Percentiles rank a stretch among this genome's conserved stretches.
phyloP scores from a whole-genome alignment of 2,329 filamentous ascomycete species.

The Calonectria pseudoreteaudii region DNA sequence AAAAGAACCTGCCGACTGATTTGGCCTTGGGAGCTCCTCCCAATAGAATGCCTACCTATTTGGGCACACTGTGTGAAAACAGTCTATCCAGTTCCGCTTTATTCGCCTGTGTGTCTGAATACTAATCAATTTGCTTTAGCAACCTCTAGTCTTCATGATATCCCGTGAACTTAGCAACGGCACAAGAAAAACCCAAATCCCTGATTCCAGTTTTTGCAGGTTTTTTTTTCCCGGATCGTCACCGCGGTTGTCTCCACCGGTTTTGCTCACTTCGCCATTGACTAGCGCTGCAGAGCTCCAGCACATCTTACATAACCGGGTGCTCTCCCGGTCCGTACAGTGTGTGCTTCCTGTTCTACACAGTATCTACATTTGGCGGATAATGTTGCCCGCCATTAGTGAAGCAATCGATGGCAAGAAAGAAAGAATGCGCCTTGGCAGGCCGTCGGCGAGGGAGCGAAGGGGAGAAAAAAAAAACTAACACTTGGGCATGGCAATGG shows the following conservation, averaged over 20 bases:
- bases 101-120: not conserved
- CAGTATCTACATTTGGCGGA: not conserved
- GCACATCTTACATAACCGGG: conserved; percentile 20
- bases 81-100: not conserved
- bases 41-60: not conserved
- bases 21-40: not conserved
- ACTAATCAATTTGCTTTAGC: not conserved
- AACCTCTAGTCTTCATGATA: not conserved
- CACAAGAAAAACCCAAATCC: not conserved
- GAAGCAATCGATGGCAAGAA: not conserved
- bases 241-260: conserved; percentile 4
- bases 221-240: not conserved
- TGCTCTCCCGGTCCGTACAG: conserved; percentile 16
- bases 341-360: not conserved
- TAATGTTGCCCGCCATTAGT: conserved; percentile 6
- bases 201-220: not conserved
- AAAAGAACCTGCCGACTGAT: conserved; percentile 1
- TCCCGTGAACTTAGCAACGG: not conserved
- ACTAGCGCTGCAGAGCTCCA: conserved; percentile 15
- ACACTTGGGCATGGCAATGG: not conserved
- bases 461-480: not conserved
- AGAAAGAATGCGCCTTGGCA: not conserved
- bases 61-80: not conserved
- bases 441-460: not conserved
- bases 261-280: conserved; percentile 2